Evolutionary conservation across 2,329 filamentous ascomycete genomes (phyloP).

Genomic region (Pseudomassariella vexata): DNA sequence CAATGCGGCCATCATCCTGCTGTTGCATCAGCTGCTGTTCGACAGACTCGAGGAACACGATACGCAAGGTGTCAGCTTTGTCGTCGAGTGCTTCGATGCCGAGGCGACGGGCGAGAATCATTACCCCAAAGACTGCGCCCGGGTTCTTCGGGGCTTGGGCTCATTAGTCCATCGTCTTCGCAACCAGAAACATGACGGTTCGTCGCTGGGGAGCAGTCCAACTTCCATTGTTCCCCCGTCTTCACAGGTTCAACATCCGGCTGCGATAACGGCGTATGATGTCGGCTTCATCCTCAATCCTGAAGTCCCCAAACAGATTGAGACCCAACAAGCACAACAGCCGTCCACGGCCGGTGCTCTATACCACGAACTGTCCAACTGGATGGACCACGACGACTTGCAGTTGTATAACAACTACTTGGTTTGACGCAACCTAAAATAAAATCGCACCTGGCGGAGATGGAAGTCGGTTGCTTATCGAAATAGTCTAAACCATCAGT

Average conservation of each 20-base stretch:
- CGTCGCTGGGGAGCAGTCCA: not conserved
- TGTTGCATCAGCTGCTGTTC: slow-evolving; percentile 37
- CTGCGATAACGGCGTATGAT: slow-evolving; percentile 7
- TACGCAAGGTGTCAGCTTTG: slow-evolving; percentile 30
- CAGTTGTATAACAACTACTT: slow-evolving; percentile 5
- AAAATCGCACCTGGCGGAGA: no score
- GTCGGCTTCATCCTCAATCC: slow-evolving; percentile 11
- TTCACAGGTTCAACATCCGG: not conserved
- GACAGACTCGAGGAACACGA: slow-evolving; percentile 23
- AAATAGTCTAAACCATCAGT: no score
- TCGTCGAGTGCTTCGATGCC: slow-evolving; percentile 33
- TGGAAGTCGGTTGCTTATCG: no score
- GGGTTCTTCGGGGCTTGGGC: slow-evolving; percentile 31
- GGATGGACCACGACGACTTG: slow-evolving; percentile 7
- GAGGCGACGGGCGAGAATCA: slow-evolving; percentile 31
- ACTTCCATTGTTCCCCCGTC: not conserved
- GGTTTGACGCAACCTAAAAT: no score
- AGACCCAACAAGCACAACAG: no score
- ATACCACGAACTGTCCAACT: slow-evolving; percentile 4
- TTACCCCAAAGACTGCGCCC: slow-evolving; percentile 31
- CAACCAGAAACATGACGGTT: slow-evolving; percentile 2
- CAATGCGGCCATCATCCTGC: slow-evolving; percentile 42
- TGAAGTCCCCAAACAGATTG: not conserved
- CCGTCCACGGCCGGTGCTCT: not conserved
- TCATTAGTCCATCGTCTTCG: slow-evolving; percentile 28